phyloP scores from a whole-genome alignment of 495 filamentous ascomycete species.

The Aspergillus biplanus region DNA sequence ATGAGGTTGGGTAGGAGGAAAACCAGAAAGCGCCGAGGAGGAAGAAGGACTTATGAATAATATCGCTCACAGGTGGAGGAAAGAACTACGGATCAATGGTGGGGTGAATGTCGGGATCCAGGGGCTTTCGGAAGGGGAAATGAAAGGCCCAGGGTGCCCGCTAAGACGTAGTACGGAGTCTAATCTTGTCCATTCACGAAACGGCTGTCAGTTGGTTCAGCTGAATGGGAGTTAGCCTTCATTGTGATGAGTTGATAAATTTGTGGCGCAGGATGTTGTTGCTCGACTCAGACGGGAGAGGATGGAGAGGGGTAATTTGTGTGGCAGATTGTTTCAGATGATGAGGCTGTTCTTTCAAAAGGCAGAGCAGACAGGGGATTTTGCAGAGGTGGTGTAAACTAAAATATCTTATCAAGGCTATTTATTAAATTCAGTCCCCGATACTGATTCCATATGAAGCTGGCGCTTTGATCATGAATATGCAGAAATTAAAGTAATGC shows the following conservation, averaged over 20 bases:
- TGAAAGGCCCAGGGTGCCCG: constrained; percentile 11
- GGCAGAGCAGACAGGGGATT: not conserved
- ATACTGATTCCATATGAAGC: not conserved
- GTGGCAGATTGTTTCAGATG: not conserved
- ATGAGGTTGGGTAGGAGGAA: not conserved
- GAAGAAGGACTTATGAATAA: not conserved
- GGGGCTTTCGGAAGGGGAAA: constrained; percentile 1
- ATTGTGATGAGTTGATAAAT: not conserved
- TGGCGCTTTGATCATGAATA: not conserved
- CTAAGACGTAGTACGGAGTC: constrained; percentile 12
- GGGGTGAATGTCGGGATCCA: constrained; percentile 8
- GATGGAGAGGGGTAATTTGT: constrained; percentile 45
- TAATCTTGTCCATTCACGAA: constrained; percentile 11
- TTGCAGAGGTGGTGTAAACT: not conserved
- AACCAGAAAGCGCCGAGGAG: constrained; percentile 1
- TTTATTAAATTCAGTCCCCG: too few relatives aligned
- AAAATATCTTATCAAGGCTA: too few relatives aligned
- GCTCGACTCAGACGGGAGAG: constrained; percentile 45
- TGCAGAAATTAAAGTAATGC: constrained; percentile 16
- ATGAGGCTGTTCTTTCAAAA: not conserved
- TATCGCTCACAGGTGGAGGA: constrained; percentile 10
- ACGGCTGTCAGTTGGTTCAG: constrained; percentile 17
- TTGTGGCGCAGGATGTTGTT: not conserved
- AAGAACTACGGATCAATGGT: constrained; percentile 19
- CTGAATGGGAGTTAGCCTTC: constrained; percentile 2